A percentile compares a stretch with the other conserved stretches of the same genome.
Evolutionary conservation across 2,329 filamentous ascomycete species (phyloP).

Genomic region (Blastomyces silverae): DNA sequence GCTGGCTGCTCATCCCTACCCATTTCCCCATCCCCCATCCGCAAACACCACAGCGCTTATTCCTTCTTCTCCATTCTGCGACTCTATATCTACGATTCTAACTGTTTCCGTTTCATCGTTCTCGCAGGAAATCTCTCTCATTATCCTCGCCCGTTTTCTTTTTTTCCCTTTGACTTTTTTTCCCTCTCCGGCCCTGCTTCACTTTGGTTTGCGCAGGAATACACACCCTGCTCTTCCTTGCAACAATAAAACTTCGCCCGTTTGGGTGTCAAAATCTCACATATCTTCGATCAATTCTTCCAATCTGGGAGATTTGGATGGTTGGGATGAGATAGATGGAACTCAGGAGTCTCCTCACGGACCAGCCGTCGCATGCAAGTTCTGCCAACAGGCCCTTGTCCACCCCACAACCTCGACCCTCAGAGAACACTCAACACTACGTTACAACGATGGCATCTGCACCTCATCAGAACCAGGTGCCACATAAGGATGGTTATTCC

Average conservation of each 20-base stretch:
- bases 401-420: constrained; percentile 25
- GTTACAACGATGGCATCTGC: constrained; percentile 27
- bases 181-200: neutral
- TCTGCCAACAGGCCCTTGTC: constrained; percentile 1
- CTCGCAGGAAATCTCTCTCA: neutral
- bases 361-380: constrained; percentile 15
- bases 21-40: constrained; percentile 2
- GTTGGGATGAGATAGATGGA: constrained; percentile 21
- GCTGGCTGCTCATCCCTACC: constrained; percentile 13
- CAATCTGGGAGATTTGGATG: constrained; percentile 6
- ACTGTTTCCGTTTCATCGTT: constrained; percentile 6
- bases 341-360: constrained; percentile 19
- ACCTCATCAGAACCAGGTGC: constrained; percentile 30
- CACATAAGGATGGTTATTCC: constrained; percentile 32
- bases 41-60: constrained; percentile 2
- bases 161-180: neutral
- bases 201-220: constrained; percentile 7
- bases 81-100: constrained; percentile 6
- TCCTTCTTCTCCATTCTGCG: neutral
- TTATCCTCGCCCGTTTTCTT: constrained; percentile 8
- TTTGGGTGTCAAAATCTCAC: neutral
- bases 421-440: constrained; percentile 30
- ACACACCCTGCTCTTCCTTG: constrained; percentile 3
- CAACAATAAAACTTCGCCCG: constrained; percentile 2
- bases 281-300: constrained; percentile 9